These are phyloP conservation scores for Fusarium avenaceum DNA, from an alignment of 2,329 filamentous ascomycete species.

Conservation along the genomic window DNA sequence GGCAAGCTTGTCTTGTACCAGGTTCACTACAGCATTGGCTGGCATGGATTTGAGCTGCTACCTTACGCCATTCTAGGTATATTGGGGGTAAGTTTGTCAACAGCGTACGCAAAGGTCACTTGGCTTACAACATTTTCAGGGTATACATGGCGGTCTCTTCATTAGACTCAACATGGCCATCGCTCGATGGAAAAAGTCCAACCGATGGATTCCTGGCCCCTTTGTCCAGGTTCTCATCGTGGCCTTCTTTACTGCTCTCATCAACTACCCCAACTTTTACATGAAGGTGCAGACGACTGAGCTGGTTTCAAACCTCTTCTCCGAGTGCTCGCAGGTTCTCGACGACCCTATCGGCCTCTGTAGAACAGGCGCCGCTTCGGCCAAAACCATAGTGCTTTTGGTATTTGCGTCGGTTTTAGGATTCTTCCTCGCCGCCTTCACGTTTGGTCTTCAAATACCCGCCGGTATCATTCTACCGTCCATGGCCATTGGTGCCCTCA, in stretches of 20 bases:
- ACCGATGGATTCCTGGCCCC: conserved; percentile 76
- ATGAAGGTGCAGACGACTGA: conserved; percentile 94
- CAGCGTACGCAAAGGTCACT: neutral
- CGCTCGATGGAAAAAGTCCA: conserved; percentile 81
- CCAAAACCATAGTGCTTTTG: conserved; percentile 84
- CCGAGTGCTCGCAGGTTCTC: conserved; percentile 84
- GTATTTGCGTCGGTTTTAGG: conserved; percentile 86
- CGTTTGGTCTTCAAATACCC: conserved; percentile 93
- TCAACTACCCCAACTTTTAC: conserved; percentile 97
- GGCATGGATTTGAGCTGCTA: conserved; percentile 94
- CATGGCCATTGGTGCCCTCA: conserved; percentile 93
- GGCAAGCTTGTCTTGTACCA: conserved; percentile 97
- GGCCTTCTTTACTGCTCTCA: conserved; percentile 83
- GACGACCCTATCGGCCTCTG: conserved; percentile 94
- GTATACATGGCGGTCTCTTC: conserved; percentile 94
- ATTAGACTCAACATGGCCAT: conserved; percentile 94
- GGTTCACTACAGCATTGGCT: conserved; percentile 89
- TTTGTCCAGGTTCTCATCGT: conserved; percentile 84
- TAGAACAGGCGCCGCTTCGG: conserved; percentile 85
- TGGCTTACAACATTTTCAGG: conserved; percentile 58
- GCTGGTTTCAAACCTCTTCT: conserved; percentile 90
- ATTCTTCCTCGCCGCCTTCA: conserved; percentile 86
- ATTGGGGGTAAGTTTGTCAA: conserved; percentile 69
- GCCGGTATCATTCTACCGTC: conserved; percentile 96
- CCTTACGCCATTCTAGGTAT: conserved; percentile 90